Evolutionary conservation across 2,329 filamentous ascomycete genomes (phyloP).

Genomic region (Hypoxylon sp.): DNA sequence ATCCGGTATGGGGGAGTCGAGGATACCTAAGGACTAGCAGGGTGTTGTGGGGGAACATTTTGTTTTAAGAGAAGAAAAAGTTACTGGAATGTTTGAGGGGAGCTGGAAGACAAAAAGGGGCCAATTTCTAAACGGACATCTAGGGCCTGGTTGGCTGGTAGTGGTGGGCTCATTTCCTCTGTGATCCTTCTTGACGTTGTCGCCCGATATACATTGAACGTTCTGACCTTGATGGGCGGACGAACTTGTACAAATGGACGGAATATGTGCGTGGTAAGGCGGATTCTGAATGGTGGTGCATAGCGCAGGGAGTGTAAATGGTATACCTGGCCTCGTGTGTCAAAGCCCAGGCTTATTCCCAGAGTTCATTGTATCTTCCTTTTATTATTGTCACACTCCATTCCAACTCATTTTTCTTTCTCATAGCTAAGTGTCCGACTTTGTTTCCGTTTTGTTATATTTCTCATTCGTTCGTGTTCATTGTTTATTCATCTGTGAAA

Average conservation of each 20-base stretch:
- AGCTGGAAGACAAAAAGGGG: conserved; percentile 57
- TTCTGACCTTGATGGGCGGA: conserved; percentile 51
- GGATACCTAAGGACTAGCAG: conserved; percentile 53
- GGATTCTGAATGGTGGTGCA: conserved; percentile 54
- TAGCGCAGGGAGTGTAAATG: conserved; percentile 57
- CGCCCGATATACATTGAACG: conserved; percentile 52
- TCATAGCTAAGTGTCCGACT: conserved; percentile 14
- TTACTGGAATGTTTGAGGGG: conserved; percentile 57
- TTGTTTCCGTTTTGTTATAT: conserved; percentile 36
- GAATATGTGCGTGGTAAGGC: conserved; percentile 52
- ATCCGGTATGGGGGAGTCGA: conserved; percentile 57
- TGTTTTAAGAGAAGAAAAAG: conserved; percentile 46
- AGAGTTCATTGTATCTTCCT: conserved; percentile 50
- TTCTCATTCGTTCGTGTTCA: conserved; percentile 44
- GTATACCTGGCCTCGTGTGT: conserved; percentile 56
- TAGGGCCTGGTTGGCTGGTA: conserved; percentile 48
- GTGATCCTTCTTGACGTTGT: conserved; percentile 49
- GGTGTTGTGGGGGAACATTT: conserved; percentile 49
- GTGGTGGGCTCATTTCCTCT: conserved; percentile 44
- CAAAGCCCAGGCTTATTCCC: conserved; percentile 49
- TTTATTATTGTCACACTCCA: conserved; percentile 47
- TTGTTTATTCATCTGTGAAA: conserved; percentile 41
- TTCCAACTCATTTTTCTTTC: conserved; percentile 38
- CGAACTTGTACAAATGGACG: conserved; percentile 56
- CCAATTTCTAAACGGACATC: conserved; percentile 49